Percentiles rank a stretch among this genome's conserved stretches.
These are phyloP conservation scores for Zygotorulaspora chibaensis DNA, from an alignment of 805 yeast genomes.

Conservation along the genomic window DNA sequence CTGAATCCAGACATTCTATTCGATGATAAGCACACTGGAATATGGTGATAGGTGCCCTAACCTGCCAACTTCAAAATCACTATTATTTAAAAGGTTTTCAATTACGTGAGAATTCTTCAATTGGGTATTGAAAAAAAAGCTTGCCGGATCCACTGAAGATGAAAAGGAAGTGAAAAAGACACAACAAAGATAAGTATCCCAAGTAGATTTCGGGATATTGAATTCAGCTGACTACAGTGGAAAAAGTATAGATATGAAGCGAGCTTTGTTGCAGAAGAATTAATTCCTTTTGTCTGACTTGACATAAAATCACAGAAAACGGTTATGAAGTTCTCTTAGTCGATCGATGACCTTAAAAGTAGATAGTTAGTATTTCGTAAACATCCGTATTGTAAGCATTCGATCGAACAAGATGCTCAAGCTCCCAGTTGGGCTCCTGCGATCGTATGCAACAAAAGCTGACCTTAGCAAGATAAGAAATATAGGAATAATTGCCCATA, in stretches of 20 bases:
- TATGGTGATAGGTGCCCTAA: too few relatives aligned
- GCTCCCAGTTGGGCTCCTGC: constrained; percentile 3
- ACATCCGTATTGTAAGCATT: not conserved
- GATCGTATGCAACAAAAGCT: constrained; percentile 15
- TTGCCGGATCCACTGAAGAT: not conserved
- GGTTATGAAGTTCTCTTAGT: not conserved
- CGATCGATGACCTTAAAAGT: not conserved
- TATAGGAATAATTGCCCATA: constrained; percentile 97
- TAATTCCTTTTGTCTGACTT: not conserved
- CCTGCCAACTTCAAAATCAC: too few relatives aligned
- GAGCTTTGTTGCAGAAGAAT: not conserved
- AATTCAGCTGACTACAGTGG: not conserved
- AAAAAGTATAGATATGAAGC: not conserved
- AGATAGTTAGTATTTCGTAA: not conserved
- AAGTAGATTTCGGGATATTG: not conserved
- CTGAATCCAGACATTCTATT: constrained; percentile 50
- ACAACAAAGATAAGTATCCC: not conserved
- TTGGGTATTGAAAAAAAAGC: not conserved
- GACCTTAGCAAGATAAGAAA: constrained; percentile 51
- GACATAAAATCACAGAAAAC: constrained; percentile 3
- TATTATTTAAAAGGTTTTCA: too few relatives aligned
- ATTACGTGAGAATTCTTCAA: constrained; percentile 1
- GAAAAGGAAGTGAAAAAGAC: not conserved
- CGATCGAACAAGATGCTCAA: constrained; percentile 3
- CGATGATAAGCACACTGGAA: not conserved